phyloP scores from a whole-genome alignment of 2,329 filamentous ascomycete genomes.

The Geosmithia flava region DNA sequence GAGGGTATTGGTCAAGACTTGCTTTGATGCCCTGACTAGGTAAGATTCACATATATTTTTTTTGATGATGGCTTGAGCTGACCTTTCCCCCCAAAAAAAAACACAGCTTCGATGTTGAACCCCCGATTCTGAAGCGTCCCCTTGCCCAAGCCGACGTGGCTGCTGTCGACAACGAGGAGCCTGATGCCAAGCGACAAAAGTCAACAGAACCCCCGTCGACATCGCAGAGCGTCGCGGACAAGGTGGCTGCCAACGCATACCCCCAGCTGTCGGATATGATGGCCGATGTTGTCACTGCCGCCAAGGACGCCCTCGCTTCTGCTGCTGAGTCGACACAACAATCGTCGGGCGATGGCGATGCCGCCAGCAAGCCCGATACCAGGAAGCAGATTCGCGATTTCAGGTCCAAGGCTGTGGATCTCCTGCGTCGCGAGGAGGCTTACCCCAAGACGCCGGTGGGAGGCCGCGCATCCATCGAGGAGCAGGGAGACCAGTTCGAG shows the following conservation, averaged over 20 bases:
- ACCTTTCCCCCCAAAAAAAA: neutral
- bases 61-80: neutral
- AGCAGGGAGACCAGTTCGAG: constrained; percentile 19
- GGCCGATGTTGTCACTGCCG: constrained; percentile 37
- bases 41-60: constrained; percentile 11
- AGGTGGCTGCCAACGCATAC: constrained; percentile 38
- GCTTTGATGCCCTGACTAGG: constrained; percentile 23
- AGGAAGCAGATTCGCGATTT: constrained; percentile 40
- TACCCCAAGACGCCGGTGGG: constrained; percentile 27
- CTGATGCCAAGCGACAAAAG: constrained; percentile 48
- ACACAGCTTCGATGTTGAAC: constrained; percentile 38
- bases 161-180: constrained; percentile 31
- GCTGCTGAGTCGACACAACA: constrained; percentile 23
- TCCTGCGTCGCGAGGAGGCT: constrained; percentile 49
- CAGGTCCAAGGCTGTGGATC: constrained; percentile 47
- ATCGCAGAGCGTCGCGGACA: constrained; percentile 36
- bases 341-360: constrained; percentile 15
- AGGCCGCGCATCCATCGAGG: constrained; percentile 21
- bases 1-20: constrained; percentile 23
- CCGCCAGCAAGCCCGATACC: constrained; percentile 10
- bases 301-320: constrained; percentile 33
- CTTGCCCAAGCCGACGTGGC: constrained; percentile 26
- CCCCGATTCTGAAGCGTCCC: constrained; percentile 42
- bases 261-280: constrained; percentile 54
- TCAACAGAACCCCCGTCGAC: constrained; percentile 27